Percentiles rank a stretch among this genome's conserved stretches.
phyloP scores from a whole-genome alignment of 2,329 filamentous ascomycete genomes.

The Fusarium subglutinans region DNA sequence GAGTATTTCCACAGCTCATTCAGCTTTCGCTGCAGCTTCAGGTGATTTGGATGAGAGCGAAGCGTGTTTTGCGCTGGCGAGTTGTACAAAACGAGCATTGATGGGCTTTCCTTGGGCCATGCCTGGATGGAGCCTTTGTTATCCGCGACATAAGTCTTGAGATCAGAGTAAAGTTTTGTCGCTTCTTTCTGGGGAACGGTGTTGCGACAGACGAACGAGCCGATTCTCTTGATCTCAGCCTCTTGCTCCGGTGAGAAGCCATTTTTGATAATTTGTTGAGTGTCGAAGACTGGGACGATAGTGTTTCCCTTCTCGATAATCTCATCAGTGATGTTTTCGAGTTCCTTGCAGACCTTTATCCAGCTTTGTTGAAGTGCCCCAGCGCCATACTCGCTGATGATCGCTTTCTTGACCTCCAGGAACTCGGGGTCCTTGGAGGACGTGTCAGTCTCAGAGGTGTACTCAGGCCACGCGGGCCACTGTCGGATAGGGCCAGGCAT shows the following conservation, averaged over 20 bases:
- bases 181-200: neutral
- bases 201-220: neutral
- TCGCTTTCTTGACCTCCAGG: neutral
- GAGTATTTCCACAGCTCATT: neutral
- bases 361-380: neutral
- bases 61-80: neutral
- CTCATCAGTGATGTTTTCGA: neutral
- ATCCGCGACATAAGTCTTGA: neutral
- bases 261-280: neutral
- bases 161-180: neutral
- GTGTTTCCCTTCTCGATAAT: neutral
- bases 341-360: neutral
- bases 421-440: neutral
- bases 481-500: neutral
- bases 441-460: neutral
- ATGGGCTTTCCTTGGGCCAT: conserved; percentile 7
- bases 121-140: neutral
- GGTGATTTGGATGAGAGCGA: neutral
- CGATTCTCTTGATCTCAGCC: neutral
- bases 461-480: neutral
- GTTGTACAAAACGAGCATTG: neutral
- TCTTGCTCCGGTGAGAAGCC: neutral
- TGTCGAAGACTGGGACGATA: neutral
- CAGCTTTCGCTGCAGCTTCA: neutral
- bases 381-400: neutral